Evolutionary conservation across 164 flowering plant species (phyloP), one percentile per base, ranked within the genome.

Genomic region (Tetrastigma voinierianum): DNA sequence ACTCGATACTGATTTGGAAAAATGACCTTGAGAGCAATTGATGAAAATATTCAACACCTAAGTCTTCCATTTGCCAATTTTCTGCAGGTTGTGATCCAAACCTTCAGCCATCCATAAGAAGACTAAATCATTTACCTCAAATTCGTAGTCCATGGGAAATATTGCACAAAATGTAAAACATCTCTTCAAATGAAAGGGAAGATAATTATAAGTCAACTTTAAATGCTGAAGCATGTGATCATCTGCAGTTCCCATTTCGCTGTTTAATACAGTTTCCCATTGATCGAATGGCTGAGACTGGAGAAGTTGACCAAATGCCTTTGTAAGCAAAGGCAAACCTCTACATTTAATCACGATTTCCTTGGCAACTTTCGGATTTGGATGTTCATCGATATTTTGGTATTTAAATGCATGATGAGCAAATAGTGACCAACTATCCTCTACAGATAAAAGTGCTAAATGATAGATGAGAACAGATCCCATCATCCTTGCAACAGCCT

Each of bases 251-350:
- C 77, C 72, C 1, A 77, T 53, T 1, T 72, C 47, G 23, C 73
- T 77, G 1, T 59, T 57, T 45, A 68, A 20, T 2, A 75, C 63
- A 10, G 9, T 21, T 10, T 65, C 15, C 83, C 81, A 77, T 15
- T 75, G 66, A 0, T 3, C n/a, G 0, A 3, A 69, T 12, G 11
- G 1, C 32, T 70, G 49, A 4, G 25, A 56, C 1, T 64, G 65
- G 10, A 77, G 25, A 9, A 80, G 62, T n/a, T 68, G 62, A 0
- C 79, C 83, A 5, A 75, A 40, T 5, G 62, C 44, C 57, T 77
- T 77, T n/a, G 58, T 54, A 13, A 77, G 77, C 21, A 78, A 66
- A 9, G 82, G 82, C 20, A 76, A 55, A 3, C 84, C 84, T 3
- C 60, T 20, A 21, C 82, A 81, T 24, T 76, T 78, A 1, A 54